Conservation (phyloP, 768 basidiomycete genomes). For the Gloeophyllum trabeum region DNA sequence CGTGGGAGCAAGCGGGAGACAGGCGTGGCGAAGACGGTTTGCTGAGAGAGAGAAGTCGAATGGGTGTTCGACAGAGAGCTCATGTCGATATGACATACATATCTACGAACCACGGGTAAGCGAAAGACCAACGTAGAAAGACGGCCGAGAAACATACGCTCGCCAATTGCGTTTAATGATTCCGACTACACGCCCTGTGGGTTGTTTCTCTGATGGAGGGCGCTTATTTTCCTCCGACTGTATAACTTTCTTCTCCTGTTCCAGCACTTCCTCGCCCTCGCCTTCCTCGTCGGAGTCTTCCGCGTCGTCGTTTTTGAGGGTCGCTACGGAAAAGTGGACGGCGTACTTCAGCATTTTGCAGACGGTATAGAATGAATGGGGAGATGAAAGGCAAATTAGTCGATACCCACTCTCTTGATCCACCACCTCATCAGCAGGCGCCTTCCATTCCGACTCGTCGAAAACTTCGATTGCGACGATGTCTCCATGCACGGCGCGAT, state of each 20-base stretch:
- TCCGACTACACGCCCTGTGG: conserved; percentile 87
- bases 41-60: conserved; percentile 69
- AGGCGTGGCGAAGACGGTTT: conserved; percentile 91
- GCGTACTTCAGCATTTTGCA: too few relatives aligned
- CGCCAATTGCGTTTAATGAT: conserved; percentile 94
- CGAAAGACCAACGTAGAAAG: not conserved
- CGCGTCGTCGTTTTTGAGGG: conserved; percentile 79
- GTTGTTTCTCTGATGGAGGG: conserved; percentile 54
- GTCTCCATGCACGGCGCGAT: conserved; percentile 89
- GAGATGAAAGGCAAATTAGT: not conserved
- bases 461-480: conserved; percentile 87
- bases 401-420: conserved; percentile 72
- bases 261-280: conserved; percentile 22
- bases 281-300: conserved; percentile 62
- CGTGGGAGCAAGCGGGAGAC: conserved; percentile 87
- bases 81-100: conserved; percentile 92
- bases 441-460: conserved; percentile 82
- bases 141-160: conserved; percentile 44
- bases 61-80: conserved; percentile 75
- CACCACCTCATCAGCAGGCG: conserved; percentile 84
- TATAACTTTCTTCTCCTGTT: conserved; percentile 18
- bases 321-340: conserved; percentile 47
- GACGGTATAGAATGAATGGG: too few relatives aligned
- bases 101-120: conserved; percentile 28
- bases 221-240: conserved; percentile 13